Base-by-base conservation (phyloP, 257 asterid species). In the Eustoma russellianum region DNA sequence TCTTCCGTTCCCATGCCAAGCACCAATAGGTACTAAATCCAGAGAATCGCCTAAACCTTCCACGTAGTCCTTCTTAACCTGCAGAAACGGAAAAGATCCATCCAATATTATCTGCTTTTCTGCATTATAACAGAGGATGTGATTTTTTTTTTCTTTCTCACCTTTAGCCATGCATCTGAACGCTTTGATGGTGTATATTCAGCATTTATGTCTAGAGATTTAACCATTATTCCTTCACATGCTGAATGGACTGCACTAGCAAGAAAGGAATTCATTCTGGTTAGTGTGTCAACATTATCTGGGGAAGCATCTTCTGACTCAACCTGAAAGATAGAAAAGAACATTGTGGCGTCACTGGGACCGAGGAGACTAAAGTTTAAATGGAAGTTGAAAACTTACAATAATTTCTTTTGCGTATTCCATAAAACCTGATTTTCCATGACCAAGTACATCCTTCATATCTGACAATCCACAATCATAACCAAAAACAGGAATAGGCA, bases 21-120 rank as follows among this genome's bases (percentile, higher is more conserved):
- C 97, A 65, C 95, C 97, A 59, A 88, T 85, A 6, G 95, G 94
- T 58, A 88, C 97, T 77, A 88, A 81, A 77, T 88, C 97, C 79
- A 88, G 55, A 53, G 95, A 85, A 79, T 88, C 97, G 64, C 72
- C 45, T 56, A 88, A 69, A 55, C 97, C 97, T 52, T 85, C 92
- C 53, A 88, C 77, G 56, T 88, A 88, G 66, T 88, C 97, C 64
- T 80, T 81, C 70, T 88, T 88, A 56, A 88, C 94, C 97, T 88
- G 80, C 71, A 69, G 58, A 56, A 17, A 41, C 17, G 51, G 52
- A 66, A 46, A 40, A 40, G 43, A 61, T 50, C 34, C 61, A 55
- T 41, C 10, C 18, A 28, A 5, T 53, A 34, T 50, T 55, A 52
- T 52, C n/a, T n/a, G n/a, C 14, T 9, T 28, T 50, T 33, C 60